Evolutionary conservation across 257 asterid species (phyloP).

Genomic region (Vinca minor): DNA sequence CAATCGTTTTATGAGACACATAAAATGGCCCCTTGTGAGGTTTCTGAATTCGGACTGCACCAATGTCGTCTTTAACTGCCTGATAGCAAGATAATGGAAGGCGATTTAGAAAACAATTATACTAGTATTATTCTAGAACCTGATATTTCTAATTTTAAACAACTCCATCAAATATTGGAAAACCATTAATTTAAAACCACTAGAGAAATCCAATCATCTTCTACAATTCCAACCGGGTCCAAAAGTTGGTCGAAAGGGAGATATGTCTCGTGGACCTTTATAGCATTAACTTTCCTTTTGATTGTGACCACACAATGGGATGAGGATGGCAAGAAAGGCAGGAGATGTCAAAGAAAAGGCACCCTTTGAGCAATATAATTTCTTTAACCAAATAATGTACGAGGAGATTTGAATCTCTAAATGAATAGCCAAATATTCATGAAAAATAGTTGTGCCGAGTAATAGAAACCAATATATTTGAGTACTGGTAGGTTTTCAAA

Average conservation of each 20-base stretch:
- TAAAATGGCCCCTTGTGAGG: constrained; percentile 95
- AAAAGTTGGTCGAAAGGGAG: neutral
- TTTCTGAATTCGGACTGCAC: constrained; percentile 76
- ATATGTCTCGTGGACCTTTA: neutral
- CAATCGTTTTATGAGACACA: constrained; percentile 77
- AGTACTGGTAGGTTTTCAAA: neutral
- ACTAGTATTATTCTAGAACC: neutral
- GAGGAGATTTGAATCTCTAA: neutral
- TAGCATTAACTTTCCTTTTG: neutral
- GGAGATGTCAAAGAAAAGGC: neutral
- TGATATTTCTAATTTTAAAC: neutral
- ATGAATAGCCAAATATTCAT: neutral
- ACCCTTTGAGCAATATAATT: neutral
- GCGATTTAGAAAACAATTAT: constrained; percentile 12
- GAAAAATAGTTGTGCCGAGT: neutral
- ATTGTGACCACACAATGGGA: neutral
- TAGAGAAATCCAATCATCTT: neutral
- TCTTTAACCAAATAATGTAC: neutral
- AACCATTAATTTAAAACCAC: neutral
- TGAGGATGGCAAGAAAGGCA: neutral
- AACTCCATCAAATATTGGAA: neutral
- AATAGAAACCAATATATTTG: neutral
- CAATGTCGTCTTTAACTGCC: constrained; percentile 92
- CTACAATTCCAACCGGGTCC: neutral
- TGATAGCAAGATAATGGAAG: constrained; percentile 22